Conservation (phyloP, 2,329 filamentous ascomycete species). For the Arthroderma uncinatum region DNA sequence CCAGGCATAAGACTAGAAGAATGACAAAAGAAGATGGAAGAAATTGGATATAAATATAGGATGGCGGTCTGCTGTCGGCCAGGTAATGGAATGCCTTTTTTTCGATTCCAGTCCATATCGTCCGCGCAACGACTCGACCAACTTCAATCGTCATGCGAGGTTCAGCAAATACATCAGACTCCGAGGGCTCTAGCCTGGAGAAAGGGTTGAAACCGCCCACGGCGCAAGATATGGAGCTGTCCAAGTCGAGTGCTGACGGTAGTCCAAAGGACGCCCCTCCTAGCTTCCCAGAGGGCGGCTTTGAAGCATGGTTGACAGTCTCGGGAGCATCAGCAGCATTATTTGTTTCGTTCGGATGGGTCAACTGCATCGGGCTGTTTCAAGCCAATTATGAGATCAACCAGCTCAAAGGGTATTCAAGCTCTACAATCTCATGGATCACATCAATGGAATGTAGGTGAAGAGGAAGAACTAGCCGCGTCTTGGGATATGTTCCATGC, state of each 20-base stretch:
- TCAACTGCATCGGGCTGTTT: slow-evolving; percentile 44
- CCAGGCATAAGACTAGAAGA: too few relatives aligned
- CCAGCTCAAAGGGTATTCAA: slow-evolving; percentile 39
- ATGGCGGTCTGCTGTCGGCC: neutral
- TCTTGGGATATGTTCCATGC: slow-evolving; percentile 35
- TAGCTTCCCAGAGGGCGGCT: neutral
- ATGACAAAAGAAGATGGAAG: neutral
- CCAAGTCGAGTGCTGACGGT: neutral
- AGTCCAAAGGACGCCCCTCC: neutral
- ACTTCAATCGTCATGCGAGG: too few relatives aligned
- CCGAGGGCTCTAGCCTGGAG: neutral
- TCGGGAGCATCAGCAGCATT: slow-evolving; percentile 37
- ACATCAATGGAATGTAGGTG: slow-evolving; percentile 28
- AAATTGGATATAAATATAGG: too few relatives aligned
- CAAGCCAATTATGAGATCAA: slow-evolving; percentile 48
- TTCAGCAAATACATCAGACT: neutral
- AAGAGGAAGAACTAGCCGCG: neutral
- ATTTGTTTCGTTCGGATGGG: slow-evolving; percentile 43
- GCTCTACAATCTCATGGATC: slow-evolving; percentile 51
- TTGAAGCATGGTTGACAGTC: slow-evolving; percentile 38
- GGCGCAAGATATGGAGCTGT: neutral
- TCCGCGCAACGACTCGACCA: too few relatives aligned
- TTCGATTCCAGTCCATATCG: neutral
- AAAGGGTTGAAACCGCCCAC: neutral
- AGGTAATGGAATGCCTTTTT: neutral